Percentiles rank a stretch among this genome's conserved stretches.
phyloP scores from a whole-genome alignment of 352 stramenopile genomes.

The Globisporangium middletonii region DNA sequence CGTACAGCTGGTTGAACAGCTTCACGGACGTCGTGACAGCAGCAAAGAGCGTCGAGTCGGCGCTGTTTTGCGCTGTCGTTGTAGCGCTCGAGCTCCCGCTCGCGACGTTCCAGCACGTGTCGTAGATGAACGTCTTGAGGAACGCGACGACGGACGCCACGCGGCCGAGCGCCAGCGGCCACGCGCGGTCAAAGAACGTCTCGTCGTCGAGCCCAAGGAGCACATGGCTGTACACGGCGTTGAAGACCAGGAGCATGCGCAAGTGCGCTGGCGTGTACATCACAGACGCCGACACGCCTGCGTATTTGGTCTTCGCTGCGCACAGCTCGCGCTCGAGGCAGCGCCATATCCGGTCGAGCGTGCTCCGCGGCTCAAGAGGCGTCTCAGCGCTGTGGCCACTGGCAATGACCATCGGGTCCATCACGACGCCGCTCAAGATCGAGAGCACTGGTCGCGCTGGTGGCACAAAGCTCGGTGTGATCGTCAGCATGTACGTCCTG shows the following conservation, averaged over 20 bases:
- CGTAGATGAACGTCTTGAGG: slow-evolving; percentile 64
- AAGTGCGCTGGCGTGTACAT: slow-evolving; percentile 21
- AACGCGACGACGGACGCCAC: slow-evolving; percentile 53
- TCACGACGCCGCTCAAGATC: slow-evolving; percentile 44
- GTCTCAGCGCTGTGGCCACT: not conserved
- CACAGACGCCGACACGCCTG: slow-evolving; percentile 1
- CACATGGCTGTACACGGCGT: slow-evolving; percentile 58
- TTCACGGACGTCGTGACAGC: slow-evolving; percentile 56
- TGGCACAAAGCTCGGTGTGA: slow-evolving; percentile 38
- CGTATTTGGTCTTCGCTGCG: slow-evolving; percentile 10
- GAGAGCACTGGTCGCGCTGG: slow-evolving; percentile 36
- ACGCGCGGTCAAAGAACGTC: slow-evolving; percentile 58
- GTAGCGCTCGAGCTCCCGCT: slow-evolving; percentile 11
- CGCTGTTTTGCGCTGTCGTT: slow-evolving; percentile 5
- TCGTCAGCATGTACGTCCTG: slow-evolving; percentile 34
- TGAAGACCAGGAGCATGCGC: slow-evolving; percentile 53
- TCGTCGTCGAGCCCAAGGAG: slow-evolving; percentile 62
- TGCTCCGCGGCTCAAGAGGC: not conserved
- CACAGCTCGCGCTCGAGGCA: slow-evolving; percentile 19
- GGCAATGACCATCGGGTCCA: slow-evolving; percentile 18
- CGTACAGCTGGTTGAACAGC: slow-evolving; percentile 79
- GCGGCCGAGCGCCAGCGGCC: slow-evolving; percentile 40
- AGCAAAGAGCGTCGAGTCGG: slow-evolving; percentile 31
- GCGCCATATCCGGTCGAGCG: slow-evolving; percentile 33
- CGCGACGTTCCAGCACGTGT: slow-evolving; percentile 52